Evolutionary conservation across 495 filamentous ascomycete species (phyloP).

Genomic region (Neurospora tetraspora): DNA sequence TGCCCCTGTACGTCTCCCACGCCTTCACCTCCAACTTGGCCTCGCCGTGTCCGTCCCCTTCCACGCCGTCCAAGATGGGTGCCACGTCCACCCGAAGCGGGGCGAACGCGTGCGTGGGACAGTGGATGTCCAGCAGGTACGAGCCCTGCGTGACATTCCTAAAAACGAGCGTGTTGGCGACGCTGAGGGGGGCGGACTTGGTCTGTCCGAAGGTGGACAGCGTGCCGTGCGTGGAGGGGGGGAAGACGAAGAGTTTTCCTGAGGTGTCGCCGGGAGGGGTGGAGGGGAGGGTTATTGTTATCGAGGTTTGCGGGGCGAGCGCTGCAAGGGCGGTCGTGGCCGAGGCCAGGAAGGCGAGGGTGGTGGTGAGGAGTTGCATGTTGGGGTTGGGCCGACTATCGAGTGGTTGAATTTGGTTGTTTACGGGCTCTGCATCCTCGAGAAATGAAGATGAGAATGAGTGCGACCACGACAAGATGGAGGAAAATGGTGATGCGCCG

Average conservation of each 20-base stretch:
- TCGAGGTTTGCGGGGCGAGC: slow-evolving; percentile 4
- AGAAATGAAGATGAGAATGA: neutral
- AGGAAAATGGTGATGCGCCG: neutral
- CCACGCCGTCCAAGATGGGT: slow-evolving; percentile 6
- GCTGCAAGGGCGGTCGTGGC: slow-evolving; percentile 1
- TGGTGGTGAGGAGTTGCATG: slow-evolving; percentile 11
- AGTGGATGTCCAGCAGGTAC: slow-evolving; percentile 75
- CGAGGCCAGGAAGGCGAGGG: slow-evolving; percentile 1
- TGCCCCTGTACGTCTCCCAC: slow-evolving; percentile 82
- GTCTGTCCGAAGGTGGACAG: slow-evolving; percentile 43
- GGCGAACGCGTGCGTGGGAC: slow-evolving; percentile 60
- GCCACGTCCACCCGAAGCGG: slow-evolving; percentile 67
- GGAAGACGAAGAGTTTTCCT: slow-evolving; percentile 46
- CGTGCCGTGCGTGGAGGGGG: slow-evolving; percentile 63
- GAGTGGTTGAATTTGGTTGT: neutral
- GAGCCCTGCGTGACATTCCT: slow-evolving; percentile 52
- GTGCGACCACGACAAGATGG: neutral
- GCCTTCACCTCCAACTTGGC: slow-evolving; percentile 43
- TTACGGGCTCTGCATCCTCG: neutral
- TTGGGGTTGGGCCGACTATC: neutral
- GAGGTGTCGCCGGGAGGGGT: slow-evolving; percentile 33
- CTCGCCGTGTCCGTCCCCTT: slow-evolving; percentile 32
- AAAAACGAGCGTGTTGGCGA: slow-evolving; percentile 63
- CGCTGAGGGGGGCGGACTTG: slow-evolving; percentile 50
- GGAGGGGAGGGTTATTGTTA: slow-evolving; percentile 34